A percentile compares a stretch with the other conserved stretches of the same genome.
Evolutionary conservation across 495 filamentous ascomycete genomes (phyloP).

Genomic region (Trichoderma erinaceum): DNA sequence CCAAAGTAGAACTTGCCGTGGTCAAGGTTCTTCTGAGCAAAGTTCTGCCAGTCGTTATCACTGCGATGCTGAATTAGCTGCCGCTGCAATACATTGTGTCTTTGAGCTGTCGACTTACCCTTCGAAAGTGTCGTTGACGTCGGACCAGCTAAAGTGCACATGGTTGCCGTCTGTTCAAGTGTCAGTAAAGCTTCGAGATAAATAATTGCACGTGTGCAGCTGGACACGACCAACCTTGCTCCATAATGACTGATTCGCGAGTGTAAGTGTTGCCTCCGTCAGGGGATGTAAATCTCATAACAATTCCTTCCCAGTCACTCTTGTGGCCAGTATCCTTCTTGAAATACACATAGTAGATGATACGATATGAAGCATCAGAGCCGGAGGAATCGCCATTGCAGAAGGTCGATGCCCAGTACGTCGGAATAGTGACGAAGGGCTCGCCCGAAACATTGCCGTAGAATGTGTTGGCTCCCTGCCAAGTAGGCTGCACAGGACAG

Average conservation of each 20-base stretch:
- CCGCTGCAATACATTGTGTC: not conserved
- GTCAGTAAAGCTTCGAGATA: not conserved
- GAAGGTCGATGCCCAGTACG: not conserved
- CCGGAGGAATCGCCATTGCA: not conserved
- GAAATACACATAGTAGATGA: slow-evolving; percentile 9
- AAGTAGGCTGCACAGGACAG: not conserved
- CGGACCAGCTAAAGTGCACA: not conserved
- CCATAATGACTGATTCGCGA: slow-evolving; percentile 8
- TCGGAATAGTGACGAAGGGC: not conserved
- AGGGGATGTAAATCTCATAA: not conserved
- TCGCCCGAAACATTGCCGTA: not conserved
- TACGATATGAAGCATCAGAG: not conserved
- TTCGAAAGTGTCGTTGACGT: not conserved
- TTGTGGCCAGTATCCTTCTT: slow-evolving; percentile 11
- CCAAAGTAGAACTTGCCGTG: slow-evolving; percentile 13
- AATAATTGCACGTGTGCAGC: not conserved
- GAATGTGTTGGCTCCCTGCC: not conserved
- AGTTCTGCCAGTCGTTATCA: not conserved
- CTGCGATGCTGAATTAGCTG: not conserved
- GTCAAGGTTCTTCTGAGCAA: slow-evolving; percentile 1
- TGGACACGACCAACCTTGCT: not conserved
- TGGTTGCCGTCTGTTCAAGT: not conserved
- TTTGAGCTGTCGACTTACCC: not conserved
- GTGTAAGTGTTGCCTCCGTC: not conserved
- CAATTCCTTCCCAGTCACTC: slow-evolving; percentile 7